Evolutionary conservation across 345 rosid genomes (phyloP), one percentile per base, ranked within the genome.

Genomic region (Erysimum cheiranthoides): DNA sequence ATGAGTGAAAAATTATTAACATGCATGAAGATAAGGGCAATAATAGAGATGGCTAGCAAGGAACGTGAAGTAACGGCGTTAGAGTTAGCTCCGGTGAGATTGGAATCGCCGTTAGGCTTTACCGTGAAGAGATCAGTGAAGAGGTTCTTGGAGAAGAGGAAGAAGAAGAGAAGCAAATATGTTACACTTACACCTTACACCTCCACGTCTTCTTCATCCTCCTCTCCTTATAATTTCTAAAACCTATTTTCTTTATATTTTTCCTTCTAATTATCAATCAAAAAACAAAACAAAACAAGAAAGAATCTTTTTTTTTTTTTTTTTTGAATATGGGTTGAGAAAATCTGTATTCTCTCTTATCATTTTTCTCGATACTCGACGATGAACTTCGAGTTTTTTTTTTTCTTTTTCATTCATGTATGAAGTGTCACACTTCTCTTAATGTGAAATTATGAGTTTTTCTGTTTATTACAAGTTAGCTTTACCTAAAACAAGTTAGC

Each of bases 121-220:
- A 50, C 78, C 13, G 70, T 73, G 74, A 73, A 73, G 81, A 67
- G 70, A 61, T 67, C 78, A 0, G 64, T 78, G 38, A 61, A 78
- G 39, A 78, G 70, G 42, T 78, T 78, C 68, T 52, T 73, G 65
- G 78, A 78, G 74, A 67, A 78, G 52, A 78, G 81, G 60, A 78
- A n/a, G n/a, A n/a, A 70, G 18, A 67, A 66, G 63, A 78, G 51
- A 78, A 42, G 8, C 70, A 60, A 78, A 66, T 27, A 4, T 43
- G 0, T 66, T 59, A 13, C 68, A 47, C 42, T 66, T 40, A 17
- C 68, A 47, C 57, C 47, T 36, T 3, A 68, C 50, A 34, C 36
- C 3, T 64, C 81, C 53, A 46, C 73, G 0, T 72, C 78, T 1
- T 72, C 81, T 3, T 78, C 78, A 4, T 71, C 81, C 11, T 78